Percentiles rank a stretch among this genome's conserved stretches.
Conservation (phyloP, 805 yeast species). For the Yarrowia sp. region DNA sequence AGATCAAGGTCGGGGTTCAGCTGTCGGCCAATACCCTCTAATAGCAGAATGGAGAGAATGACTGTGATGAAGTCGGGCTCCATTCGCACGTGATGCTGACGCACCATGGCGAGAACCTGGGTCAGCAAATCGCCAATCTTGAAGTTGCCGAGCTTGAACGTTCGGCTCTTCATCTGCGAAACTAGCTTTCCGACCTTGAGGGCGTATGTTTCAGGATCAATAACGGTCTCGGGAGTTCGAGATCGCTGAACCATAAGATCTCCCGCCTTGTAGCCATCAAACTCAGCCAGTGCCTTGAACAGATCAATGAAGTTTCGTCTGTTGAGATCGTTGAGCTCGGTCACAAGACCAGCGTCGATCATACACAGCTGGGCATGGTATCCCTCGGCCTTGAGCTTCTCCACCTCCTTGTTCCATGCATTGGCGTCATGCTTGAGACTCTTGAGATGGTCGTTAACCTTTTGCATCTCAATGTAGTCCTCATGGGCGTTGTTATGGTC, state of each 20-base stretch:
- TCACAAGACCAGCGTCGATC: slow-evolving; percentile 91
- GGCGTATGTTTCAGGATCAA: slow-evolving; percentile 84
- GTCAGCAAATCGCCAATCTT: slow-evolving; percentile 91
- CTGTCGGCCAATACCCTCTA: slow-evolving; percentile 96
- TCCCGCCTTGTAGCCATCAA: slow-evolving; percentile 95
- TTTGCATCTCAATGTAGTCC: slow-evolving; percentile 41
- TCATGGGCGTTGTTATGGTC: slow-evolving; percentile 44
- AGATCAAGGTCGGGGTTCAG: slow-evolving; percentile 91
- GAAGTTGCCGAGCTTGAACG: slow-evolving; percentile 90
- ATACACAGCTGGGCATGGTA: slow-evolving; percentile 87
- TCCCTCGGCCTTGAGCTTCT: slow-evolving; percentile 59
- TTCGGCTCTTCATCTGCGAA: slow-evolving; percentile 77
- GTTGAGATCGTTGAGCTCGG: slow-evolving; percentile 80
- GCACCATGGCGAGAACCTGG: slow-evolving; percentile 86
- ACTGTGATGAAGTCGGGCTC: slow-evolving; percentile 97
- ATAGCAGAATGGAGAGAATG: slow-evolving; percentile 85
- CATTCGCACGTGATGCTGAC: slow-evolving; percentile 94
- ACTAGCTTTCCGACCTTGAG: slow-evolving; percentile 85
- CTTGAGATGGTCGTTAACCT: slow-evolving; percentile 44
- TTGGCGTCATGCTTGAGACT: slow-evolving; percentile 45
- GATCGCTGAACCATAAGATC: slow-evolving; percentile 95
- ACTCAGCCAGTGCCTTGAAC: slow-evolving; percentile 85
- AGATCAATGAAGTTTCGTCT: slow-evolving; percentile 86
- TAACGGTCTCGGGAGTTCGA: slow-evolving; percentile 90
- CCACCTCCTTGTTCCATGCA: slow-evolving; percentile 59